Evolutionary conservation across 768 basidiomycete genomes (phyloP), one percentile per base, ranked within the genome.

Genomic region (Leucosporidium yakuticum): DNA sequence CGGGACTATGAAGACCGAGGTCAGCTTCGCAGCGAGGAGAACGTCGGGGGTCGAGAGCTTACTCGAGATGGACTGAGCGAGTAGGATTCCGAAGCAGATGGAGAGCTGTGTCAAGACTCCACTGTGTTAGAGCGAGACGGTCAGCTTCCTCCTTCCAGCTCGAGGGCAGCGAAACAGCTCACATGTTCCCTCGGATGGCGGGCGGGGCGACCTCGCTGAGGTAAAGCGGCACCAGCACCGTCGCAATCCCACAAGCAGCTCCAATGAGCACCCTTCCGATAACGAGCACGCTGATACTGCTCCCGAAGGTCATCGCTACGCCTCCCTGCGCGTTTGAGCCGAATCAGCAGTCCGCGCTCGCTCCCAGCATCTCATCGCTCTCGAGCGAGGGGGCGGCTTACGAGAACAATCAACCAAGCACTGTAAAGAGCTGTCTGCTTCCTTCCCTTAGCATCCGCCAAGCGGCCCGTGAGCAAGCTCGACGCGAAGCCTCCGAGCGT

Each of bases 401-500:
- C 71, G 2, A 83, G 68, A 27, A 81, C 81, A 54, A 85, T 82
- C 50, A 87, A 76, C 21, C 81, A 69, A 2, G 88, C 83, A 62
- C 85, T 89, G 36, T 84, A 66, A 34, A 83, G 82, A 4, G 85
- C 81, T 1, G 90, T 86, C 15, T 85, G 85, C 67, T 83, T 88
- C 36, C 90, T 84, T 4, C 92, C 91, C 74, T 80, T 83, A 39
- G 81, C 80, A 70, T 89, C 88, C 83, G 89, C 88, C 65, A 87
- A 74, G 25, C 83, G 75, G 74, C 87, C 88, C 4, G 90, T 86
- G 20, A 80, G 77, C 32, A 88, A 74, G 75, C 89, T 90, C 12
- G 91, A 92, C 21, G 86, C 68, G 31, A 97, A 83, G 48, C 95
- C 95, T 19, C 95, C 95, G 21, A 90, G 78, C 2, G 92, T 93